These are phyloP conservation scores for Mycena galericulata DNA, from an alignment of 768 basidiomycete species.

Conservation along the genomic window DNA sequence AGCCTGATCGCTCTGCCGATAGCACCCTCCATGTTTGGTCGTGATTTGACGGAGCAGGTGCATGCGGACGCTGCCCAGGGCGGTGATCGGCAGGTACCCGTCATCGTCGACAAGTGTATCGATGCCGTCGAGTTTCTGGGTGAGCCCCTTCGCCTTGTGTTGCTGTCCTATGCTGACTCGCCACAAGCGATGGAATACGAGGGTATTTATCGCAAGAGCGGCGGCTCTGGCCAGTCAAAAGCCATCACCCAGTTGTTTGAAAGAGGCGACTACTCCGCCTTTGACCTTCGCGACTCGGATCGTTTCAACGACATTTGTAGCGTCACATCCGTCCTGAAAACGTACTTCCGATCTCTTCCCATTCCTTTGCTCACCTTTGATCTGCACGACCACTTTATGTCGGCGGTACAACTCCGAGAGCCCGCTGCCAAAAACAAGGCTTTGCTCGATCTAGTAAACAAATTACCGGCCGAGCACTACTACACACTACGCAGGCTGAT, in stretches of 20 bases:
- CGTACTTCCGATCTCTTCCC: conserved; percentile 94
- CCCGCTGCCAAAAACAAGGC: conserved; percentile 65
- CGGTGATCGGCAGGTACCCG: conserved; percentile 75
- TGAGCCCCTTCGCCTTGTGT: conserved; percentile 49
- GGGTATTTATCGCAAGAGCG: conserved; percentile 98
- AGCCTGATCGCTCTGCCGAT: conserved; percentile 32
- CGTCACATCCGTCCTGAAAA: conserved; percentile 96
- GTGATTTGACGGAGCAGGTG: conserved; percentile 88
- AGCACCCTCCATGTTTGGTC: conserved; percentile 95
- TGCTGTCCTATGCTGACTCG: background rate
- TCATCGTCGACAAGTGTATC: conserved; percentile 96
- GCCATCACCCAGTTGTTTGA: conserved; percentile 95
- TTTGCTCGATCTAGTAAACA: conserved; percentile 75
- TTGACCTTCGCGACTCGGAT: conserved; percentile 89
- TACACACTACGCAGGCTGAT: conserved; percentile 85
- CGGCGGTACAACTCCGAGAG: conserved; percentile 79
- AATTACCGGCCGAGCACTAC: conserved; percentile 90
- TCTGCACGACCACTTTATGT: conserved; percentile 91
- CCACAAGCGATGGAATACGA: conserved; percentile 89
- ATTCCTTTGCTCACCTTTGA: conserved; percentile 91
- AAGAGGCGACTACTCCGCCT: conserved; percentile 87
- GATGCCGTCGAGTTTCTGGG: conserved; percentile 90
- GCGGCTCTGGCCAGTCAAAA: conserved; percentile 93
- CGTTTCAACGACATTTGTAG: conserved; percentile 98
- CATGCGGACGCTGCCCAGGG: conserved; percentile 67